Evolutionary conservation across 139 green algal genomes (phyloP), one percentile per base, ranked within the genome.

Genomic region (Tetraselmis striata): DNA sequence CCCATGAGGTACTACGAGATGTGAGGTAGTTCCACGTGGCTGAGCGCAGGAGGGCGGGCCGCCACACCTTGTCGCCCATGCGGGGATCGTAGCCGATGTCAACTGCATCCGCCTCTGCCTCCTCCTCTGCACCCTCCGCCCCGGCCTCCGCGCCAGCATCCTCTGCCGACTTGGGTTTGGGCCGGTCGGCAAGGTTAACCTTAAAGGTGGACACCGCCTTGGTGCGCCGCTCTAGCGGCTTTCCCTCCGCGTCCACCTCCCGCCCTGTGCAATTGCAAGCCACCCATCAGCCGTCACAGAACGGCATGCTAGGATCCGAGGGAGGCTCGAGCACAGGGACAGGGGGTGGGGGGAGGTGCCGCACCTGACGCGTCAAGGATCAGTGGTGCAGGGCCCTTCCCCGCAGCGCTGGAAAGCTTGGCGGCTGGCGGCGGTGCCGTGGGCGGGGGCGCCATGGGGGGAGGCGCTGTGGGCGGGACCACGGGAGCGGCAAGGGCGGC

Each of bases 1-100:
- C n/a, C n/a, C n/a, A n/a, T n/a, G n/a, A n/a, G n/a, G n/a, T n/a
- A n/a, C n/a, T n/a, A n/a, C n/a, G n/a, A n/a, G n/a, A n/a, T n/a
- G n/a, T n/a, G n/a, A n/a, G n/a, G n/a, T n/a, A n/a, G n/a, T n/a
- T n/a, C n/a, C n/a, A n/a, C n/a, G n/a, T n/a, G n/a, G n/a, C n/a
- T n/a, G n/a, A n/a, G n/a, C n/a, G n/a, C n/a, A n/a, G n/a, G n/a
- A n/a, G n/a, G n/a, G n/a, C n/a, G n/a, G n/a, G n/a, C n/a, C n/a
- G n/a, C n/a, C n/a, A n/a, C 25, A 77, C 78, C 18, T 76, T 75
- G 74, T 85, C 76, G 27, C 89, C 88, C 24, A 96, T 85, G 0
- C 67, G 18, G 2, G 88, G 89, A 83, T 96, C 93, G 67, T 90
- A 92, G 88, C 45, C 45, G 11, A 18, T 5, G 18, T 67, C 45